phyloP scores from a whole-genome alignment of 139 green algal species.

The Chlorella sorokiniana region DNA sequence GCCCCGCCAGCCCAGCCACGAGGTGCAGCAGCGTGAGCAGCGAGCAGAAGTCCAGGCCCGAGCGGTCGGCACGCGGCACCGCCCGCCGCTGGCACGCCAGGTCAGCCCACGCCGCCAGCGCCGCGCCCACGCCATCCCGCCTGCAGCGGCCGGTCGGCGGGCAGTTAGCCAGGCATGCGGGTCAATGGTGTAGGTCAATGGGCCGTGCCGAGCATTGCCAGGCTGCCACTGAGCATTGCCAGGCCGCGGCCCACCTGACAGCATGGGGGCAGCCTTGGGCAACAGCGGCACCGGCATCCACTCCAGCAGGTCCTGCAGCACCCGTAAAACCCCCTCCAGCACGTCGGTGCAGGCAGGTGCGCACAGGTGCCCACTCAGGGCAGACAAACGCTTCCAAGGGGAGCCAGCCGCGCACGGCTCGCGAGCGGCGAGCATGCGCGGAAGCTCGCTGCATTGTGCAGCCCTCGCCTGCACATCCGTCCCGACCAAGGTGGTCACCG shows the following conservation, averaged over 20 bases:
- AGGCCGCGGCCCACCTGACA: not conserved
- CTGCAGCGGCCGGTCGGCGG: not conserved
- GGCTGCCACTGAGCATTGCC: too few relatives aligned
- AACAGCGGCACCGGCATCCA: not conserved
- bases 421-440: too few relatives aligned
- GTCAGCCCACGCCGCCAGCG: not conserved
- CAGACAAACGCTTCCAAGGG: too few relatives aligned
- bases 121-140: not conserved
- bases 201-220: too few relatives aligned
- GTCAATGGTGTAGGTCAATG: too few relatives aligned
- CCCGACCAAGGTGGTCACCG: not conserved
- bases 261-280: not conserved
- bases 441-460: too few relatives aligned
- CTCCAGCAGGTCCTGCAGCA: not conserved
- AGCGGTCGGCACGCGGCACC: not conserved
- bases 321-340: too few relatives aligned
- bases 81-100: not conserved
- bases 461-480: too few relatives aligned
- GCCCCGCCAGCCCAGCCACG: not conserved
- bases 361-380: too few relatives aligned
- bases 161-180: not conserved
- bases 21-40: slow-evolving; percentile 16
- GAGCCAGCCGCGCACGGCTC: too few relatives aligned
- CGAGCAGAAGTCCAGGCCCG: not conserved
- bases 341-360: not conserved